A percentile compares a stretch with the other conserved stretches of the same genome.
phyloP scores from a whole-genome alignment of 2,329 filamentous ascomycete genomes.

The Fusarium nanum region DNA sequence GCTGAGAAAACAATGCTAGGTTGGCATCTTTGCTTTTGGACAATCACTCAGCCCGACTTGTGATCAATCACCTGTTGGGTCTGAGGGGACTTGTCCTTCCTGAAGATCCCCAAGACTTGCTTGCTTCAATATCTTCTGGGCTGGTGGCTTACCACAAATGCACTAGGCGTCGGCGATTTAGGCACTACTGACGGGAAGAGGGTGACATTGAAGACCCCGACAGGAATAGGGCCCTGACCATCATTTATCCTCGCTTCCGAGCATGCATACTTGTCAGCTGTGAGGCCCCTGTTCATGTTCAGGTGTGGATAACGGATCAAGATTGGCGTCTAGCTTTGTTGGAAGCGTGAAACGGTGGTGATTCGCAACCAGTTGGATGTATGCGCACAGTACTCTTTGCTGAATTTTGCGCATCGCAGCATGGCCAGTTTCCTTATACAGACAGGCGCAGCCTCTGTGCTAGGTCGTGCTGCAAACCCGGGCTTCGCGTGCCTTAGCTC shows the following conservation, averaged over 20 bases:
- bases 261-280: constrained; percentile 11
- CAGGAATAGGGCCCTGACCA: constrained; percentile 15
- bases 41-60: constrained; percentile 11
- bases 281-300: constrained; percentile 18
- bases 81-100: not conserved
- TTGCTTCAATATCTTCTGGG: constrained; percentile 21
- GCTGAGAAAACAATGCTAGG: constrained; percentile 2
- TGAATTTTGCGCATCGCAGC: constrained; percentile 14
- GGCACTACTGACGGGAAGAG: constrained; percentile 12
- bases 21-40: constrained; percentile 14
- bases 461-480: constrained; percentile 16
- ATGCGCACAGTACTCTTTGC: constrained; percentile 13
- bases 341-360: constrained; percentile 20
- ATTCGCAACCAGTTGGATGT: constrained; percentile 18
- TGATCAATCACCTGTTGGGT: not conserved
- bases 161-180: constrained; percentile 11
- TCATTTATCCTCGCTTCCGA: constrained; percentile 20
- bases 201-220: constrained; percentile 16
- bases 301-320: constrained; percentile 20
- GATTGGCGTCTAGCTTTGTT: constrained; percentile 2
- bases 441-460: constrained; percentile 33
- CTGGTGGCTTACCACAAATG: constrained; percentile 10
- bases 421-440: constrained; percentile 29
- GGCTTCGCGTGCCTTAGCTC: constrained; percentile 24
- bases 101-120: not conserved